A percentile compares a stretch with the other conserved stretches of the same genome.
Conservation (phyloP, 129 eudicot genomes). For the Ambrosia artemisiifolia region DNA sequence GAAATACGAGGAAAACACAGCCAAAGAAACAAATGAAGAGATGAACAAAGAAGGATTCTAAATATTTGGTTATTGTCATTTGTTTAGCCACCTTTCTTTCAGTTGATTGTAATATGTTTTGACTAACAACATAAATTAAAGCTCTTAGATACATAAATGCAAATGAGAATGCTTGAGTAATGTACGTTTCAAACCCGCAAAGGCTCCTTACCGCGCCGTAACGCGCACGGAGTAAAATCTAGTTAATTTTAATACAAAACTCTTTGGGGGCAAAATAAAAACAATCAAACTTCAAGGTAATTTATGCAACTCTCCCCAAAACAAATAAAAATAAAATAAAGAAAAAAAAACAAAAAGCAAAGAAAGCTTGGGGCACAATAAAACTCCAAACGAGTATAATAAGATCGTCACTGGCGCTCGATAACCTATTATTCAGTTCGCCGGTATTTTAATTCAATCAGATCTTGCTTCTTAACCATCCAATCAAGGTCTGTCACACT, state of each 20-base stretch:
- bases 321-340: neutral
- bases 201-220: too few relatives aligned
- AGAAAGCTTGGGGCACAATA: conserved; percentile 33
- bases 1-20: too few relatives aligned
- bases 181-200: too few relatives aligned
- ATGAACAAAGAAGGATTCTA: too few relatives aligned
- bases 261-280: neutral
- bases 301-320: conserved; percentile 3
- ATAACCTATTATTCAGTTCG: neutral
- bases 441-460: neutral
- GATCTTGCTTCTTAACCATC: conserved; percentile 1
- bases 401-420: conserved; percentile 10
- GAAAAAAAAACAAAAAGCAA: neutral
- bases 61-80: too few relatives aligned
- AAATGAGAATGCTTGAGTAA: too few relatives aligned
- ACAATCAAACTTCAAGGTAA: conserved; percentile 4
- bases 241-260: neutral
- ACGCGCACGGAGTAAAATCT: too few relatives aligned
- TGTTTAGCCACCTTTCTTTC: too few relatives aligned
- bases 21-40: too few relatives aligned
- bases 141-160: too few relatives aligned
- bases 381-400: neutral
- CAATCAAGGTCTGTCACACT: conserved; percentile 16
- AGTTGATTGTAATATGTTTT: too few relatives aligned
- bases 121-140: too few relatives aligned